Base-by-base conservation (phyloP, 169 alveolate species). In the Perkinsus marinus region DNA sequence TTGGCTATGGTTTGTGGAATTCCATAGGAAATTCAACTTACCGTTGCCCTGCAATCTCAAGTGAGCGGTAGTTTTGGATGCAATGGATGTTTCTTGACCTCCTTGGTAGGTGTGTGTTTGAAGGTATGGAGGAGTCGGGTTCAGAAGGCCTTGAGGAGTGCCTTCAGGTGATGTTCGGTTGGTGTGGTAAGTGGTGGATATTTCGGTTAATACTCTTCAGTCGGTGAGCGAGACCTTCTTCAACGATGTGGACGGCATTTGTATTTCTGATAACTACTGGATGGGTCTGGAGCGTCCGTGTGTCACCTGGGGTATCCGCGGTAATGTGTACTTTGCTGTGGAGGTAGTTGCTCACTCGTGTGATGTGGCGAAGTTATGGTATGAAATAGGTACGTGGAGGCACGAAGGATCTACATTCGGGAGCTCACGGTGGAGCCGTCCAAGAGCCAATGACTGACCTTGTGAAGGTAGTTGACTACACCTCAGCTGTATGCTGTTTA, bases 231-330 rank as follows among this genome's bases (percentile, higher is more conserved):
- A 57, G 79, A 57, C 79, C 79, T 57, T 57, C 79, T 57, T 57
- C 79, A 13, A 57, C 22, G 79, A 57, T 16, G 79, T 57, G 26
- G 79, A 57, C 79, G 79, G 79, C 79, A 19, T 57, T 30, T 57
- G 79, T 57, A 39, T 79, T 10, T 79, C 90, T 26, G 90, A 79
- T 26, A 79, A 79, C 90, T 79, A 79, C 90, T 79, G 90, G 90
- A 36, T 79, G 43, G 43, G 46, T 30, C 10, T 39, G 26, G 90
- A 79, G 39, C 39, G 43, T 30, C 90, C 90, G 26, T 79, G 90
- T 39, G n/a, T 79, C 46, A 79, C 46, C 10, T 79, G 43, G 39
- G 90, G 90, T 26, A 38, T 79, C 34, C 90, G 90, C 90, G 90
- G 90, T 19, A 39, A 38, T 10, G 43, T 38, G 43, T 79, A 36